phyloP scores from a whole-genome alignment of 805 yeast genomes.

The Spathaspora sp. region DNA sequence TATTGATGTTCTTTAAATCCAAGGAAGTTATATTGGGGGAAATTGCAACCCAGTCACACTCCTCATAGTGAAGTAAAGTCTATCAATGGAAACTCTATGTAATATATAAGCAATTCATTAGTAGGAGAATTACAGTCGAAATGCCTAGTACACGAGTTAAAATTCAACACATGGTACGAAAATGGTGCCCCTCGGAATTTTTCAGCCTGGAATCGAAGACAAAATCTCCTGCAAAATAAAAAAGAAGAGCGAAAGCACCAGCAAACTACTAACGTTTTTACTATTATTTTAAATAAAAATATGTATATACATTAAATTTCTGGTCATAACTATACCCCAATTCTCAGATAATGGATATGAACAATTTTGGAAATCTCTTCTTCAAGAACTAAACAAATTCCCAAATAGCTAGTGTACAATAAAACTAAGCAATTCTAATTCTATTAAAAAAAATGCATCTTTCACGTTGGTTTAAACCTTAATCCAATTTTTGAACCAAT shows the following conservation, averaged over 20 bases:
- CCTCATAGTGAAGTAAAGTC: too few relatives aligned
- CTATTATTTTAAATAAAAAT: background rate
- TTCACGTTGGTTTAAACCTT: constrained; percentile 6
- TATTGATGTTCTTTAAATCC: too few relatives aligned
- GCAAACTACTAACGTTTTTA: background rate
- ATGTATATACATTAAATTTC: background rate
- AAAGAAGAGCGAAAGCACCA: background rate
- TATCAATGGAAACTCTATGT: too few relatives aligned
- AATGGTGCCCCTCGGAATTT: too few relatives aligned
- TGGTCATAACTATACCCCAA: background rate
- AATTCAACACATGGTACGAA: too few relatives aligned
- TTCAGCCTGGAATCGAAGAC: background rate
- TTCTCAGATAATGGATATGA: background rate
- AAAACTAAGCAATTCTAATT: background rate
- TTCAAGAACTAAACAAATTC: background rate
- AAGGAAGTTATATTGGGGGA: too few relatives aligned
- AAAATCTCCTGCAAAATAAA: background rate
- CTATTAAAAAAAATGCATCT: background rate
- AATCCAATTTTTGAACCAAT: constrained; percentile 54
- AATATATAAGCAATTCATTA: too few relatives aligned
- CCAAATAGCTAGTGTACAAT: background rate
- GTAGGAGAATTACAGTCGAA: too few relatives aligned
- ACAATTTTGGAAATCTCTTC: background rate
- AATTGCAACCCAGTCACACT: too few relatives aligned
- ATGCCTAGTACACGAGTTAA: too few relatives aligned